These are phyloP conservation scores for Penicillium occitanis DNA, from an alignment of 2,329 filamentous ascomycete genomes.

Conservation along the genomic window DNA sequence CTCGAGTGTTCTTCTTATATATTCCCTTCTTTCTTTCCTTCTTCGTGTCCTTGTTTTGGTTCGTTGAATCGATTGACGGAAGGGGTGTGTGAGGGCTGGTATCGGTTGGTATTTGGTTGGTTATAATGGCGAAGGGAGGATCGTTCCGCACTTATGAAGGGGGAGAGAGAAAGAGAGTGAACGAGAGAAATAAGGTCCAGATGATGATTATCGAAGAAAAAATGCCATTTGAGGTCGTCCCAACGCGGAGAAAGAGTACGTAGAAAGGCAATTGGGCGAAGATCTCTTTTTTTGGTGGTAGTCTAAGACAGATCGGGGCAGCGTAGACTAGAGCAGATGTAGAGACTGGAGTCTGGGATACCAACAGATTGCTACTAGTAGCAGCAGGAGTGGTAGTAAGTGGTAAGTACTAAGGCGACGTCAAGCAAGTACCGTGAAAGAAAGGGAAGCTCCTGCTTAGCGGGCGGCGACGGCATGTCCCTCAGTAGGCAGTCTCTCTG, in stretches of 20 bases:
- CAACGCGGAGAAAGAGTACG: slow-evolving; percentile 1
- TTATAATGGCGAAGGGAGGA: neutral
- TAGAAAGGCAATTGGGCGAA: slow-evolving; percentile 1
- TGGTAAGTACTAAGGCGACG: neutral
- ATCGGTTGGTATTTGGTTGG: slow-evolving; percentile 3
- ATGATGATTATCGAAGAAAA: slow-evolving; percentile 2
- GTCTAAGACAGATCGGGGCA: slow-evolving; percentile 16
- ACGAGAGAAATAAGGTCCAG: neutral
- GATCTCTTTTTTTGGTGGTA: slow-evolving; percentile 1
- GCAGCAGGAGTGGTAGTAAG: neutral
- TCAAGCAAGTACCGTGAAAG: slow-evolving; percentile 1
- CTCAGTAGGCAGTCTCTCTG: slow-evolving; percentile 8
- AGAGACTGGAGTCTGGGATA: neutral
- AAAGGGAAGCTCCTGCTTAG: slow-evolving; percentile 10
- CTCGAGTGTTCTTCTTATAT: neutral
- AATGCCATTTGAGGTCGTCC: slow-evolving; percentile 14
- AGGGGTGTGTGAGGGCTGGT: slow-evolving; percentile 1
- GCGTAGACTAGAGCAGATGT: slow-evolving; percentile 5
- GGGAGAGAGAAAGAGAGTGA: neutral
- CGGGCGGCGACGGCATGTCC: slow-evolving; percentile 12
- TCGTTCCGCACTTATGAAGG: slow-evolving; percentile 5
- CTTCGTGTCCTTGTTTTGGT: neutral
- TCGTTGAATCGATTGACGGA: slow-evolving; percentile 3
- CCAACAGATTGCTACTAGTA: neutral
- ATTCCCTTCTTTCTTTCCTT: neutral